Evolutionary conservation across 495 filamentous ascomycete genomes (phyloP), one percentile per base, ranked within the genome.

Genomic region (Oidiodendron maius): DNA sequence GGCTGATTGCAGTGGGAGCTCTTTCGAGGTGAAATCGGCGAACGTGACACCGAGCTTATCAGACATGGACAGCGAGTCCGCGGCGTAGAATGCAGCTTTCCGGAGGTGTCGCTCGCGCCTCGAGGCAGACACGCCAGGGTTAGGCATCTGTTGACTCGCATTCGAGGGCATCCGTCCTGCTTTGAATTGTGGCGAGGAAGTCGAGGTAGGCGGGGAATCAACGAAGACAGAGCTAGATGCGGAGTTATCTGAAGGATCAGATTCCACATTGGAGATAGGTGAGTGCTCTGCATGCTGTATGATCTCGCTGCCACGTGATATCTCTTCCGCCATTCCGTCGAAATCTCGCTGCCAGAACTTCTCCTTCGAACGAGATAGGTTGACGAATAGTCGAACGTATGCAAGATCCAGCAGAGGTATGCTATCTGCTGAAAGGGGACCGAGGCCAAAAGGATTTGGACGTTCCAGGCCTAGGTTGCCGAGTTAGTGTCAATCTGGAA

Each of bases 381-480:
- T 93, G 35, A 98, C 91, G 67, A 89, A 96, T 17, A 98, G 71
- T 38, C 93, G 78, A 16, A 98, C 85, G 62, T 96, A 96, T 5
- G 93, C 93, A 42, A 98, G 75, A 59, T 98, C 91, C 5, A 96
- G 72, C n/a, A 96, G 68, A 16, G 93, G 93, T 55, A 97, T 95
- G 55, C 88, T 87, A 63, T 98, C 93, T 10, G 93, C 90, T 9
- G 90, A 90, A 11, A 98, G 71, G 38, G 93, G 90, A 1, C 90
- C 89, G 38, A 81, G 77, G n/a, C 87, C 90, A 55, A 80, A 90
- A 2, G 90, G 90, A 61, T 94, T 95, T 2, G 91, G 91, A 40
- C 91, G 76, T 63, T 96, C 88, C 11, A 91, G 64, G 46, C 54
- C 26, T 30, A 30, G 26, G 26, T 5, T 30, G 12, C 12, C 26